Evolutionary conservation across 306 rosid genomes (phyloP), one percentile per base, ranked within the genome.

Genomic region (Biancaea sappan): DNA sequence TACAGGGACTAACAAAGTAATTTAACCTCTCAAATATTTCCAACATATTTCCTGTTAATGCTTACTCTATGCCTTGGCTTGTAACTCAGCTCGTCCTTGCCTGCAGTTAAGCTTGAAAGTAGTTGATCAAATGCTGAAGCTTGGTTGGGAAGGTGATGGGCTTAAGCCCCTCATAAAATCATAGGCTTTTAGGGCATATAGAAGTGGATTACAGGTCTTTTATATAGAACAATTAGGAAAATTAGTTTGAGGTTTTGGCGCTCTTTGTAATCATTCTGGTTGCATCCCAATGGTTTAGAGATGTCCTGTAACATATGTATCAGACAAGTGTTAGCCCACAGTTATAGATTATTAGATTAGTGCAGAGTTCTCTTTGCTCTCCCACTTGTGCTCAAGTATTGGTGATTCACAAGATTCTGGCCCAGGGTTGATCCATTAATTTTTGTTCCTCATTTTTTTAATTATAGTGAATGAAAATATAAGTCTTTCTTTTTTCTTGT

Each of bases 31-130:
- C 2, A 47, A 16, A 77, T 52, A 77, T 31, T 34, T 81, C 57
- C 12, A 58, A 5, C 6, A 59, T 31, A 18, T 25, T 61, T 35
- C 73, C 4, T 70, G 61, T 54, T 58, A 48, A 58, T 29, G 62
- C 44, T 32, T 63, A 71, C 57, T 76, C 16, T 29, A 37, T 48
- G 47, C 21, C 66, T 41, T 58, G 72, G 31, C 26, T 77, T 70
- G 71, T 84, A 70, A 84, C 79, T 76, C 51, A 54, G 78, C 43
- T 58, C 48, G 54, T 67, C 65, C 25, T 73, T 85, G 78, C 59
- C 66, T 83, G 90, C 96, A 94, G 99, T 83, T 94, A 87, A 94
- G 99, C 87, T 88, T 94, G 92, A 94, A 94, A 85, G 96, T 94
- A 54, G 92, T 90, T 44, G 97, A 94, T 90, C 95, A 92, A 7